Conservation (phyloP, 306 rosid species). For the Trifolium subterraneum region DNA sequence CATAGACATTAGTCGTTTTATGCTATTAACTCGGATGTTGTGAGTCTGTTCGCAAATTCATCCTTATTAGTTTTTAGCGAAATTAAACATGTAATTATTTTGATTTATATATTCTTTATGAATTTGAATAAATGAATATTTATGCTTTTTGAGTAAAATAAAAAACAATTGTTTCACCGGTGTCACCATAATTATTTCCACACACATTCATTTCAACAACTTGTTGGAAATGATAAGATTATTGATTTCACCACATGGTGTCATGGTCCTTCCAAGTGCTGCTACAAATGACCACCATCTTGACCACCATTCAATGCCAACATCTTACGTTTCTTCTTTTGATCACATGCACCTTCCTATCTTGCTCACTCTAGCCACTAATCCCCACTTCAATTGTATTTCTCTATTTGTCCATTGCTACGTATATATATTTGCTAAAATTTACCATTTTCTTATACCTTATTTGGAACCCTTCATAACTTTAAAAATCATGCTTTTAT, state of each 20-base stretch:
- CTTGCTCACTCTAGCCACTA: slow-evolving; percentile 13
- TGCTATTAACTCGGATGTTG: no score
- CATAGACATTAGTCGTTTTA: no score
- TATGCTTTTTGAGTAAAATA: no score
- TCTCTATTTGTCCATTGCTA: slow-evolving; percentile 25
- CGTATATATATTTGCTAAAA: background rate
- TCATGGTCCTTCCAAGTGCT: slow-evolving; percentile 35
- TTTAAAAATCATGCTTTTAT: background rate
- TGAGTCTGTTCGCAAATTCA: no score
- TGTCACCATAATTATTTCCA: slow-evolving; percentile 36
- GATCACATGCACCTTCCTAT: slow-evolving; percentile 30
- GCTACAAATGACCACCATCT: slow-evolving; percentile 22
- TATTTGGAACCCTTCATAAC: slow-evolving; percentile 4
- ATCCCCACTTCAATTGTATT: background rate
- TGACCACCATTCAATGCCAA: slow-evolving; percentile 32
- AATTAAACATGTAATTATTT: no score
- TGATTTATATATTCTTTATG: no score
- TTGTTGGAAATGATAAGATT: slow-evolving; percentile 26
- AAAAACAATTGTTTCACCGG: no score
- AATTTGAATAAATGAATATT: no score
- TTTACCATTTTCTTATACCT: slow-evolving; percentile 17
- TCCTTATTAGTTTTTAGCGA: no score
- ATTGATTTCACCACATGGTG: slow-evolving; percentile 41
- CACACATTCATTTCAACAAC: slow-evolving; percentile 24
- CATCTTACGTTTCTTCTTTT: slow-evolving; percentile 23